Evolutionary conservation across 805 yeast species (phyloP), one percentile per base, ranked within the genome.

Genomic region (Tetrapisispora phaffii): DNA sequence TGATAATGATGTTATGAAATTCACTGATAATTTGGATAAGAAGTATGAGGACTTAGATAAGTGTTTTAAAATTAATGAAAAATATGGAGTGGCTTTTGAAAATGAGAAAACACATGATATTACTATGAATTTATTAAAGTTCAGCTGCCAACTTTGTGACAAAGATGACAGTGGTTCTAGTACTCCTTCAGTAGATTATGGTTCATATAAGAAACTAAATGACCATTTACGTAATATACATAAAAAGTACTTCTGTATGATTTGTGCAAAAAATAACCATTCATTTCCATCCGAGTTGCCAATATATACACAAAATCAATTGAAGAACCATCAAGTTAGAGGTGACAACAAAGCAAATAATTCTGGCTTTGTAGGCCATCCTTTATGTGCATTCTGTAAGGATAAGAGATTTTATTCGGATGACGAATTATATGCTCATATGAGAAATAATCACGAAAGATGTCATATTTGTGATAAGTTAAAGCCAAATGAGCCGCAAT

Each of bases 381-480:
- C 97, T 0, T 68, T 72, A 50, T 93, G 99, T 70, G 76, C 76
- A 51, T 84, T 85, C 60, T 93, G 98, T 63, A 65, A 73, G 3
- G 78, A 79, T 2, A 74, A 70, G 52, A 66, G 94, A 46, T 89
- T 85, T 60, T 93, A 93, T 60, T 85, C 95, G 0, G 85, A 79
- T 34, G 96, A 90, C 60, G 97, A 89, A 60, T 70, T 88, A 54
- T 79, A 77, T 51, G 64, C 79, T 28, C 99, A 93, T 63, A 75
- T 89, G 67, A 72, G 95, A 52, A 83, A 85, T 48, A 68, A 68
- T 41, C 98, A 93, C 63, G 96, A 89, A 59, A 78, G 80, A 52
- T 93, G 99, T 62, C 85, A 80, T 55, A 79, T 93, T 28, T 93
- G 99, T 67, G 95, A 88, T 53, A 81, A 76, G 59, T 62, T 73